Evolutionary conservation across 345 rosid species (phyloP).

Genomic region (Geranium rotundifolium): DNA sequence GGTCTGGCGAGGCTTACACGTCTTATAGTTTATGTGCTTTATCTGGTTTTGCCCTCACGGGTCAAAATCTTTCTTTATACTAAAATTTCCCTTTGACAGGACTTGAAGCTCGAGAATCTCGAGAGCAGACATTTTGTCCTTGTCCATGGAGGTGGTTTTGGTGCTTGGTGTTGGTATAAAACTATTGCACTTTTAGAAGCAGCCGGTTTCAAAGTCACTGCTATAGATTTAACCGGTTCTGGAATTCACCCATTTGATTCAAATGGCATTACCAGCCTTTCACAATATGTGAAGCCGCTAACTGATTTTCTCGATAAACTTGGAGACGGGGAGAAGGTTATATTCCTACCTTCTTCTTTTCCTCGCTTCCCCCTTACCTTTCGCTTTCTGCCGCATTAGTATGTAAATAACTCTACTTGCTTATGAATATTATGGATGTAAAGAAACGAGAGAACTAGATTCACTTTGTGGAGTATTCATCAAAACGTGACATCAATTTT

Average conservation of each 20-base stretch:
- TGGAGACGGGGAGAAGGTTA: constrained; percentile 63
- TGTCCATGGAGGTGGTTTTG: constrained; percentile 96
- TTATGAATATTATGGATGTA: too few species aligned
- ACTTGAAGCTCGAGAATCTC: constrained; percentile 53
- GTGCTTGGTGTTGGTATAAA: constrained; percentile 99
- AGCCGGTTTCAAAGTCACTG: constrained; percentile 77
- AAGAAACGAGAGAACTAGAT: neutral
- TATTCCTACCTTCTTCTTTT: constrained; percentile 7
- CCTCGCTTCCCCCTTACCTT: constrained; percentile 2
- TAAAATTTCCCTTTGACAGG: constrained; percentile 28
- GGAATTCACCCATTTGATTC: constrained; percentile 71
- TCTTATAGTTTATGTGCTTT: neutral
- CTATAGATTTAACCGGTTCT: constrained; percentile 84
- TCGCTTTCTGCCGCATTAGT: neutral
- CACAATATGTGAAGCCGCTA: constrained; percentile 82
- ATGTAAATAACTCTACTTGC: neutral
- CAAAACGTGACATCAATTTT: neutral
- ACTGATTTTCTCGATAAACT: constrained; percentile 67
- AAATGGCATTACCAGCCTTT: constrained; percentile 53
- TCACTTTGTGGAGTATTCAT: neutral
- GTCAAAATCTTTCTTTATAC: constrained; percentile 5
- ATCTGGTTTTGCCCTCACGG: neutral
- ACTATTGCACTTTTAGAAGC: constrained; percentile 88
- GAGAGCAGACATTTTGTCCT: constrained; percentile 80
- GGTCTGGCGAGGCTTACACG: too few species aligned